phyloP scores from a whole-genome alignment of 345 rosid species.

The Bruguiera gymnorhiza region DNA sequence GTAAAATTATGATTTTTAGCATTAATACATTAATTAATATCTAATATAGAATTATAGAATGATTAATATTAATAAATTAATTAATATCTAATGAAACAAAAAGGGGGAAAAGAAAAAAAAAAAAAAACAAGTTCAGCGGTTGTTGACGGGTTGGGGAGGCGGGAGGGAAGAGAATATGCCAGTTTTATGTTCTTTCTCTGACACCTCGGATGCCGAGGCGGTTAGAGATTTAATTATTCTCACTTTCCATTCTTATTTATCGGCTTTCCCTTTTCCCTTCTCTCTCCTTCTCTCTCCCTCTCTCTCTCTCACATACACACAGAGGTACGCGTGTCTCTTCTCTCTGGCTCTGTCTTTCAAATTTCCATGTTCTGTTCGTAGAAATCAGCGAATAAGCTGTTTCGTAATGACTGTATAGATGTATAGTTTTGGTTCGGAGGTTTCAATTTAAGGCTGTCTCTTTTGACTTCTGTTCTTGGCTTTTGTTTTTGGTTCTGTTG shows the following conservation, averaged over 20 bases:
- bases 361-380: neutral
- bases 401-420: neutral
- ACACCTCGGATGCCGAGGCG: slow-evolving; percentile 32
- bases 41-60: neutral
- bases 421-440: neutral
- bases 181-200: slow-evolving; percentile 13
- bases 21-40: too few relatives aligned
- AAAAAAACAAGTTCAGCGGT: neutral
- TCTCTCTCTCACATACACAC: too few relatives aligned
- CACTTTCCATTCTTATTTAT: slow-evolving; percentile 8
- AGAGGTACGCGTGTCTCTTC: neutral
- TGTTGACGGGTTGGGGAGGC: too few relatives aligned
- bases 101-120: neutral
- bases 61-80: neutral
- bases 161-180: slow-evolving; percentile 32
- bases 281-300: slow-evolving; percentile 1
- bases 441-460: neutral
- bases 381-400: too few relatives aligned
- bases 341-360: neutral
- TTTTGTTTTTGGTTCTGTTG: neutral
- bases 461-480: neutral
- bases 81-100: neutral
- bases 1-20: too few relatives aligned
- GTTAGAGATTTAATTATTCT: neutral
- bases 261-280: neutral